Evolutionary conservation across 139 green algal species (phyloP), one percentile per base, ranked within the genome.

Genomic region (Chlorella sp.): DNA sequence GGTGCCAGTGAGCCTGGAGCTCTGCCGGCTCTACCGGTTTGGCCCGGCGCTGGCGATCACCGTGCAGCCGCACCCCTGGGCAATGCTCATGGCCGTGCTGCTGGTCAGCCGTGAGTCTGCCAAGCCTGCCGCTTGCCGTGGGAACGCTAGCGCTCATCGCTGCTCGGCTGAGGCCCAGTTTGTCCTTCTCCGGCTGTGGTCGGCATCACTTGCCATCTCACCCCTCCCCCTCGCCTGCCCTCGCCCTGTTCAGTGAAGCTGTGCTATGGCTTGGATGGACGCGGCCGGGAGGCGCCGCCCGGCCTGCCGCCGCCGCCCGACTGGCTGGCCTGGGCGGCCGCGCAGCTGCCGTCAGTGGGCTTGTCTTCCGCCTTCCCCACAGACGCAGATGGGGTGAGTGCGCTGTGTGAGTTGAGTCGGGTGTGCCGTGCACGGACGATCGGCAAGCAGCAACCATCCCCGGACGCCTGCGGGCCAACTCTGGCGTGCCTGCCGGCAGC

Each of bases 51-150:
- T 53, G 62, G 23, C 23, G 41, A 50, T 63, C 19, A n/a, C 29
- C 31, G 2, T 27, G 41, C 43, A 23, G 7, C 35, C 41, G 23
- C 62, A 79, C n/a, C 60, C 73, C 0, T 71, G 51, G 50, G 62
- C 48, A 4, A n/a, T 33, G 19, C 45, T 71, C 33, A 59, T 73
- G 48, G 73, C 50, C 11, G 17, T 36, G 12, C 38, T 79, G 50
- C 23, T 79, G 40, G 45, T 78, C 11, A 61, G 60, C 14, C 60
- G 72, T 78, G 72, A 40, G 72, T n/a, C n/a, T n/a, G n/a, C n/a
- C n/a, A n/a, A 2, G 14, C 1, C 2, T 48, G 25, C 5, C 19
- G 27, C 35, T 2, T 42, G 5, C 9, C 31, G 19, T 1, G 12
- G 11, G n/a, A 45, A 23, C 33, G 2, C 5, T 36, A 36, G 25